Conservation (phyloP, 2,329 filamentous ascomycete species). For the Aspergillus phoenicis region DNA sequence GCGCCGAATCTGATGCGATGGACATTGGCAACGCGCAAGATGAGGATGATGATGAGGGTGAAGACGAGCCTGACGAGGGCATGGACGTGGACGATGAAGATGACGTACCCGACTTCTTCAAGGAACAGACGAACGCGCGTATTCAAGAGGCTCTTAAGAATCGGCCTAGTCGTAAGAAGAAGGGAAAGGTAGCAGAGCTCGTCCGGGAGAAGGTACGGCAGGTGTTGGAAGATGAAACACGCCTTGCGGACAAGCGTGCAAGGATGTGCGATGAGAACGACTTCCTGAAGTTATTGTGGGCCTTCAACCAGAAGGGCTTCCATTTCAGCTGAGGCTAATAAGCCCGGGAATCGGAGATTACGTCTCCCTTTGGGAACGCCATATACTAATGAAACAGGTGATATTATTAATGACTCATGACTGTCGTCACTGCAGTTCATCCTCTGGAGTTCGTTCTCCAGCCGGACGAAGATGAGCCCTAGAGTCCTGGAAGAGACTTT, state of each 20-base stretch:
- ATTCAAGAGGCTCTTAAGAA: conserved; percentile 44
- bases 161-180: conserved; percentile 66
- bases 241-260: conserved; percentile 77
- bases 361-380: conserved; percentile 9
- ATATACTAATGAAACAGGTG: conserved; percentile 17
- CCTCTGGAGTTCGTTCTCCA: conserved; percentile 37
- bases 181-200: conserved; percentile 76
- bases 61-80: conserved; percentile 53
- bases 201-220: conserved; percentile 85
- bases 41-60: conserved; percentile 47
- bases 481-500: conserved; percentile 93
- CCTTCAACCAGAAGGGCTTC: conserved; percentile 89
- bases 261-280: conserved; percentile 91
- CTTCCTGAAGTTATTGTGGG: conserved; percentile 77
- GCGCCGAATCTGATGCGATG: conserved; percentile 38
- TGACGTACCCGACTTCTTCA: conserved; percentile 82
- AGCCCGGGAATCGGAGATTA: conserved; percentile 1
- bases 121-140: conserved; percentile 54
- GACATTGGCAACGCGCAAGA: conserved; percentile 35
- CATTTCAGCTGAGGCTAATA: conserved; percentile 70
- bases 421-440: conserved; percentile 39
- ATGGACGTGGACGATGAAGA: conserved; percentile 59
- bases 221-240: conserved; percentile 79
- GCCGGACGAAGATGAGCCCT: conserved; percentile 72
- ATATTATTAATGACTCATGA: conserved; percentile 35